Base-by-base conservation (phyloP, 345 rosid genomes). In the Raphanus raphanistrum region DNA sequence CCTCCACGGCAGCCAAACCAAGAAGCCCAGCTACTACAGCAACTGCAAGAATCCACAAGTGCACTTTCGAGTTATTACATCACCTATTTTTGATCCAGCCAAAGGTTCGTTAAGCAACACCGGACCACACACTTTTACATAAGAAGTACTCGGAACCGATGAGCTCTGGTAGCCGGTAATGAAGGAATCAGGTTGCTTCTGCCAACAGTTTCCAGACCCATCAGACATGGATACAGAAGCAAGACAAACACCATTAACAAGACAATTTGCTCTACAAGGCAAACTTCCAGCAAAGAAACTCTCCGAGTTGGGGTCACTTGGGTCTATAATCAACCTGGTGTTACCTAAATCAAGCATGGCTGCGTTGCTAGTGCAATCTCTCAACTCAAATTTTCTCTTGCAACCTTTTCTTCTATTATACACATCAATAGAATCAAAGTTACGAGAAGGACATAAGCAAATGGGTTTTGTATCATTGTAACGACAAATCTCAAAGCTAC, bases 391-490 rank as follows among this genome's bases (percentile, higher is more conserved):
- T 74, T 73, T 86, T 58, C 91, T 86, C 75, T 79, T 87, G 60
- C 96, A 90, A 0, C 90, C 97, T 62, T 81, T 81, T 29, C 85
- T 89, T 6, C 32, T 31, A 73, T 86, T 89, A 63, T 75, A 75
- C 57, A 36, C 80, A 84, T 89, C 88, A 63, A 83, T 10, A 26
- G 25, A 75, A 74, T 86, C 89, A 57, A 89, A 91, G 77, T 91
- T 89, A 68, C 38, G 82, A 77, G 88, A 86, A 2, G 89, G 88
- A 76, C 96, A 91, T n/a, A 32, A 77, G 59, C 92, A 91, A 65
- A 85, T 57, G 1, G 93, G 89, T 76, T 41, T 68, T 0, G 76
- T 72, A 62, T 79, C 83, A 2, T 75, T 72, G 68, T 89, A 87
- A 75, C 85, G 84, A 60, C 93, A 91, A 33, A 89, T 84, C 72